Percentiles rank a stretch among this genome's conserved stretches.
Evolutionary conservation across 768 basidiomycete genomes (phyloP).

Genomic region (Obba rivulosa): DNA sequence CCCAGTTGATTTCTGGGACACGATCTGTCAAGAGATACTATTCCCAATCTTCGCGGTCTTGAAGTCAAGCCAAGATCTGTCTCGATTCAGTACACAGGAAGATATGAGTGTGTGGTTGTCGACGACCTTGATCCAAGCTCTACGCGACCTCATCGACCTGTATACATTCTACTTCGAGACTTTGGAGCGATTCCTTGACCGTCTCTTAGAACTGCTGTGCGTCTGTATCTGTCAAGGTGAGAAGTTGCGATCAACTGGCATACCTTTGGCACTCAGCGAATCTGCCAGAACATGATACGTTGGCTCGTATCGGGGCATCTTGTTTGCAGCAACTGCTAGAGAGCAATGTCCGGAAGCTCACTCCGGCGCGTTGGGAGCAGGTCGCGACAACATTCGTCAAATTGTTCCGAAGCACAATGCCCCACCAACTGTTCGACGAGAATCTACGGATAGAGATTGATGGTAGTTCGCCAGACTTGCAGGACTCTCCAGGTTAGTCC

Average conservation of each 20-base stretch:
- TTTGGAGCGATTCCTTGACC: constrained; percentile 85
- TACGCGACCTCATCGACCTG: constrained; percentile 91
- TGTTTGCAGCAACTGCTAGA: constrained; percentile 96
- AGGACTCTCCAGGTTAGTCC: constrained; percentile 36
- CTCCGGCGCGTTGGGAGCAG: constrained; percentile 80
- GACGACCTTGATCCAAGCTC: constrained; percentile 97
- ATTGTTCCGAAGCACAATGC: constrained; percentile 96
- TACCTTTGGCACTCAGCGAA: not conserved
- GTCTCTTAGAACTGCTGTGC: constrained; percentile 87
- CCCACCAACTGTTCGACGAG: constrained; percentile 95
- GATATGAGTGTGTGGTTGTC: constrained; percentile 99
- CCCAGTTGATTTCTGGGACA: constrained; percentile 94
- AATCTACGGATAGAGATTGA: constrained; percentile 82
- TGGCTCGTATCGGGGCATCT: constrained; percentile 95
- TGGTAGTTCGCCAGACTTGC: constrained; percentile 44
- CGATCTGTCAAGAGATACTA: constrained; percentile 90
- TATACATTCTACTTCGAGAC: constrained; percentile 95
- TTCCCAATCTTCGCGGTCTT: constrained; percentile 98
- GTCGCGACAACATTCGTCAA: constrained; percentile 91
- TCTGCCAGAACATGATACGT: constrained; percentile 86
- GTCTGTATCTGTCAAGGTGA: constrained; percentile 98
- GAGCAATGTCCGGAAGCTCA: constrained; percentile 85
- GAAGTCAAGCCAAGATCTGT: constrained; percentile 87
- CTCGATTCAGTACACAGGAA: constrained; percentile 92
- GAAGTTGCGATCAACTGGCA: constrained; percentile 11